phyloP scores from a whole-genome alignment of 75 land plant genomes.

The Selaginella moellendorffii region DNA sequence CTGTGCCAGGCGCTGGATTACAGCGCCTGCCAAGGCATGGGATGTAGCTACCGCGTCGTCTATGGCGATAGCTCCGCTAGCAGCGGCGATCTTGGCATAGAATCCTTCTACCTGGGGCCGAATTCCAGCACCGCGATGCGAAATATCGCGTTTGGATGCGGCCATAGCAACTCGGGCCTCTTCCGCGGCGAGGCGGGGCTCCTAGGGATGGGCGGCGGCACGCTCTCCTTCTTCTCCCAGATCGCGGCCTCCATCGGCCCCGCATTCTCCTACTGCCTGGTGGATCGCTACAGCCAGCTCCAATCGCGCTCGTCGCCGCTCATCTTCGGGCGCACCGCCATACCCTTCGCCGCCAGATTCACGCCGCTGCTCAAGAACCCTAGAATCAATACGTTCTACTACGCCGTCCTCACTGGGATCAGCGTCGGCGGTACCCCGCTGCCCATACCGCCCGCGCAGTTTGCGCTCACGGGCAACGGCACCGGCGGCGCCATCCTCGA shows the following conservation, averaged over 20 bases:
- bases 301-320: neutral
- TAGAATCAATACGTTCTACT: neutral
- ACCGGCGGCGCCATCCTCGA: conserved; percentile 1
- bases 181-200: conserved; percentile 1
- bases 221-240: neutral
- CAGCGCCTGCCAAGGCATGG: neutral
- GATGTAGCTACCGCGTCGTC: neutral
- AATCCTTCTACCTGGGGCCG: neutral
- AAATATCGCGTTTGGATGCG: neutral
- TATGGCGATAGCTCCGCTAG: neutral
- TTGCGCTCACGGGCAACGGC: neutral
- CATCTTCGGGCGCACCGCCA: neutral
- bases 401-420: neutral
- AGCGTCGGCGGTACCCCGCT: conserved; percentile 4
- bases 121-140: neutral
- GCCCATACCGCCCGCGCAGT: neutral
- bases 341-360: neutral
- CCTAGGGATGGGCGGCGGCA: conserved; percentile 1
- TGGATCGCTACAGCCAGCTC: neutral
- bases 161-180: conserved; percentile 1
- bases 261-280: conserved; percentile 6
- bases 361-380: neutral
- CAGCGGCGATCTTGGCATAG: neutral
- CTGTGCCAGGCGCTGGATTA: neutral
- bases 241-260: neutral